phyloP scores from a whole-genome alignment of 106 monocot species.

The Dendrobium huoshanense region DNA sequence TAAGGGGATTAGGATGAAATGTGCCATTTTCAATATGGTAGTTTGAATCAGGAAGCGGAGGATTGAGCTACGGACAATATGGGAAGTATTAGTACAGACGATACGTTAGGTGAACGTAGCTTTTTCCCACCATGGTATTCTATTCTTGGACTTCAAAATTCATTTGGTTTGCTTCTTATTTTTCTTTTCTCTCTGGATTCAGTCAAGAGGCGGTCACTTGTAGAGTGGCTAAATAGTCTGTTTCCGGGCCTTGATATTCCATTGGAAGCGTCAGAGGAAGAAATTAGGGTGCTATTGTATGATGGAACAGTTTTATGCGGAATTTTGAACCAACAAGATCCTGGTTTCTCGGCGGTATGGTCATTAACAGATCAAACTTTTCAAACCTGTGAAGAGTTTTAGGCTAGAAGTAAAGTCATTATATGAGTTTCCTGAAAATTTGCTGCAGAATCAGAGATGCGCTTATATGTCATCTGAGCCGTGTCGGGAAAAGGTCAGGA shows the following conservation, averaged over 20 bases:
- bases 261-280: conserved; percentile 40
- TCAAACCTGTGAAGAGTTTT: background rate
- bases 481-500: background rate
- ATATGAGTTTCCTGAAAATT: background rate
- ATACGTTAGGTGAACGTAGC: background rate
- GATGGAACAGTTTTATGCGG: conserved; percentile 46
- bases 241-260: conserved; percentile 52
- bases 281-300: conserved; percentile 34
- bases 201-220: conserved; percentile 36
- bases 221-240: conserved; percentile 54
- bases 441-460: background rate
- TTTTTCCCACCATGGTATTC: background rate
- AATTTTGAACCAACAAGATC: conserved; percentile 35
- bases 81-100: conserved; percentile 2
- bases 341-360: conserved; percentile 13
- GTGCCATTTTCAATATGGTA: background rate
- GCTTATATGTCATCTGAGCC: background rate
- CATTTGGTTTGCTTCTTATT: background rate
- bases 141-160: background rate
- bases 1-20: background rate
- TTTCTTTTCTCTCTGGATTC: background rate
- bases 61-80: background rate
- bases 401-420: background rate
- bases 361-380: background rate
- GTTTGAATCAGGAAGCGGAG: conserved; percentile 2